Evolutionary conservation across 106 monocot genomes (phyloP).

Genomic region (Dendrobium officinale): DNA sequence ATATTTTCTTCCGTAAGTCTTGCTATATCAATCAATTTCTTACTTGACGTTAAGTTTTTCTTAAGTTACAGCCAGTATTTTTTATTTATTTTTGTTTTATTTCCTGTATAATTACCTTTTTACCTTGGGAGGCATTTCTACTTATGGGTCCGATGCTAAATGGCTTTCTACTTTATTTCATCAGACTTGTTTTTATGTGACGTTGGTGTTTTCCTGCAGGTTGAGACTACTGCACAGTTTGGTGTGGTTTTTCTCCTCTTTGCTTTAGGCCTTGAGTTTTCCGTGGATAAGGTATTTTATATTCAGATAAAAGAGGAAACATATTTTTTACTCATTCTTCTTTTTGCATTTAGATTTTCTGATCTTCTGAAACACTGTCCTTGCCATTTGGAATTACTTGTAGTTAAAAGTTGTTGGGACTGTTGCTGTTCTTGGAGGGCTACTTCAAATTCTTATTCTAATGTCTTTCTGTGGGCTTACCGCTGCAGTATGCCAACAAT

Average conservation of each 20-base stretch:
- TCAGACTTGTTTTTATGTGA: neutral
- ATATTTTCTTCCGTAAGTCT: neutral
- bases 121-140: neutral
- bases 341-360: neutral
- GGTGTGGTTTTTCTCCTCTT: conserved; percentile 95
- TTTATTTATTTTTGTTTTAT: neutral
- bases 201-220: conserved; percentile 35
- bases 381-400: neutral
- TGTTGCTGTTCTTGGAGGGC: conserved; percentile 96
- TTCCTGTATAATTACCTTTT: neutral
- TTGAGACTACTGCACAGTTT: conserved; percentile 94
- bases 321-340: neutral
- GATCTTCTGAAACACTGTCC: neutral
- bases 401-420: conserved; percentile 87
- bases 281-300: conserved; percentile 71
- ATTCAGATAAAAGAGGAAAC: neutral
- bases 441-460: conserved; percentile 84
- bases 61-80: neutral
- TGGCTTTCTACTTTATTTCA: neutral
- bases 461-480: conserved; percentile 81
- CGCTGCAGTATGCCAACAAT: conserved; percentile 51
- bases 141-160: neutral
- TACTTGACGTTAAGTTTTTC: neutral
- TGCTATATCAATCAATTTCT: neutral
- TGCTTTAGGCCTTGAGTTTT: conserved; percentile 96